phyloP scores from a whole-genome alignment of 1,284 basidiomycete species.

The Microbotryum lychnidis-dioicae region DNA sequence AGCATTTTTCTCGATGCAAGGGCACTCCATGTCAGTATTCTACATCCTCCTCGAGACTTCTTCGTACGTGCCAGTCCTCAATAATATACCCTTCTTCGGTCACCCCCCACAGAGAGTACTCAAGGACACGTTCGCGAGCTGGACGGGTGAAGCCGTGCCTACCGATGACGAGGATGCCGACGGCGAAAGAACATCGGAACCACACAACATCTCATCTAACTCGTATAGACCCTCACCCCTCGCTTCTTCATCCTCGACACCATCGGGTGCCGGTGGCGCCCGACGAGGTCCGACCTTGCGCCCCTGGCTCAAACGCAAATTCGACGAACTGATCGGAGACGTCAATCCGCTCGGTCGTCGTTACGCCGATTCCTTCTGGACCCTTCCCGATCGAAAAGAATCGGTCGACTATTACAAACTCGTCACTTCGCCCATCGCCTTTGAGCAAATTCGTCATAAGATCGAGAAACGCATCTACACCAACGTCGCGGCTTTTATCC shows the following conservation, averaged over 20 bases:
- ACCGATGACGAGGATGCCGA: conserved; percentile 19
- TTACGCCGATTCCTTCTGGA: conserved; percentile 30
- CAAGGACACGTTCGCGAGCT: conserved; percentile 12
- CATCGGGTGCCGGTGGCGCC: not conserved
- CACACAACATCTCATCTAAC: not conserved
- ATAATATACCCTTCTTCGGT: not conserved
- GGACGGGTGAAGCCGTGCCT: conserved; percentile 20
- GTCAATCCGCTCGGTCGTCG: conserved; percentile 22
- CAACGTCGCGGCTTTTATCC: conserved; percentile 26
- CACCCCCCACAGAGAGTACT: conserved; percentile 14
- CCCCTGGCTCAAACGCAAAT: conserved; percentile 29
- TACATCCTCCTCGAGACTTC: not conserved
- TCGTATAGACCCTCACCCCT: not conserved
- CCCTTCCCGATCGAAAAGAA: conserved; percentile 26
- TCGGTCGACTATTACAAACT: conserved; percentile 35
- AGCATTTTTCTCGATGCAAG: conserved; percentile 32
- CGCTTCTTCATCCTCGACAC: not conserved
- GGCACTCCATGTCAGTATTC: conserved; percentile 22
- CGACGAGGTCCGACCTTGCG: conserved; percentile 22
- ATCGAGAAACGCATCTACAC: conserved; percentile 29
- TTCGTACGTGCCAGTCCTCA: too few species aligned
- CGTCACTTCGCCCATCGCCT: conserved; percentile 24
- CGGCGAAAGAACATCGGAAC: not conserved
- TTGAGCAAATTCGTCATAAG: conserved; percentile 20
- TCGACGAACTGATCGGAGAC: conserved; percentile 19